Evolutionary conservation across 192 early-diverging fungal species (phyloP), one percentile per base, ranked within the genome.

Genomic region (Spizellomyces sp.): DNA sequence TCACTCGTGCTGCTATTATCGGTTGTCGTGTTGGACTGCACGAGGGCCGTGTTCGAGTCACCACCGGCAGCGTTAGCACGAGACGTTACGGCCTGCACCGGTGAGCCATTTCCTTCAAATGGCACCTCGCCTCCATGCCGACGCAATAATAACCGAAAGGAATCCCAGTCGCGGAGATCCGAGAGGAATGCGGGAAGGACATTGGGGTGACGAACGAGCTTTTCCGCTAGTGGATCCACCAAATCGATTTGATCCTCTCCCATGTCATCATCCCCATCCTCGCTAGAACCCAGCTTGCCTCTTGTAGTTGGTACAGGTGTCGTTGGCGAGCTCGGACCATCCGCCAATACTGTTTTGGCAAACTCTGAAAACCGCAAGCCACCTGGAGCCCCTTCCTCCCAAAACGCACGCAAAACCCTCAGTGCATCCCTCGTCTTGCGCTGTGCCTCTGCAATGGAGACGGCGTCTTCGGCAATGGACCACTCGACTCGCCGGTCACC

Each of bases 141-240:
- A 36, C 74, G 19, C 10, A 75, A 44, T 5, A 75, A 54, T 17
- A 75, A 56, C n/a, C 74, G 67, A 48, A 75, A 75, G 3, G 74
- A 69, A 48, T 75, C 74, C 74, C 74, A 75, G 62, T 75, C 74
- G 12, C 74, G 47, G 17, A 75, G 55, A 46, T 75, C 74, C 44
- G 74, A 69, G 46, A 75, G 50, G 45, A 75, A 75, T 1, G 67
- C 67, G 5, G 67, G 74, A 8, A 75, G 27, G 3, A 75, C 74
- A 42, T 70, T 74, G 9, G 72, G 72, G 42, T 67, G 64, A 10
- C 58, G 63, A 42, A 67, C 65, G 19, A 74, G 64, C 48, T 59
- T 74, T 50, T 74, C 65, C 12, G 72, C 63, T 57, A 74, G 45
- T 15, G 64, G 72, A 48, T 74, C 72, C 7, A 74, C 65, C 43